phyloP scores from a whole-genome alignment of 2,329 filamentous ascomycete genomes.

The Xylaria sp. region DNA sequence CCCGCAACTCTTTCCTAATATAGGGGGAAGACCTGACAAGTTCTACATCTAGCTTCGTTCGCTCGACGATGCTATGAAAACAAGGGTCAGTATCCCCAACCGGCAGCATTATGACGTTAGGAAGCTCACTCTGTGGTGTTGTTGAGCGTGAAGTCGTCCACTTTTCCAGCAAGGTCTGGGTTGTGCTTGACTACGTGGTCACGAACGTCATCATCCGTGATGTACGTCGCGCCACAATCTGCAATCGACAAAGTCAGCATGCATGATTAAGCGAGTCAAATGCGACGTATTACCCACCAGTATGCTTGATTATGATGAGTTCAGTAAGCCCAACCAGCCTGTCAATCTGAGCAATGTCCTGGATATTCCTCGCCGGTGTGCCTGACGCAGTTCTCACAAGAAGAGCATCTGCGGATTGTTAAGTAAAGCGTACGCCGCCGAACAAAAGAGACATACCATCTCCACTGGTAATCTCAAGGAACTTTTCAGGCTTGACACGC shows the following conservation, averaged over 20 bases:
- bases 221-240: conserved; percentile 27
- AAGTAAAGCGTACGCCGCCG: not conserved
- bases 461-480: conserved; percentile 1
- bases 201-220: conserved; percentile 17
- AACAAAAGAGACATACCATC: not conserved
- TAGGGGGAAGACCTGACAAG: conserved; percentile 20
- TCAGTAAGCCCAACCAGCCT: not conserved
- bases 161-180: conserved; percentile 5
- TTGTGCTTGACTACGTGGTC: conserved; percentile 23
- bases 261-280: not conserved
- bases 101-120: not conserved
- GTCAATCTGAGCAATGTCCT: conserved; percentile 12
- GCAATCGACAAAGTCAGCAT: not conserved
- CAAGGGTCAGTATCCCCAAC: not conserved
- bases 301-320: conserved; percentile 17
- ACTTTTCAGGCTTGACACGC: conserved; percentile 15
- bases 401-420: not conserved
- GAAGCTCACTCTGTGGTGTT: conserved; percentile 17
- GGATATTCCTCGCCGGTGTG: conserved; percentile 5
- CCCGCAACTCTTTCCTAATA: conserved; percentile 22
- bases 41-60: not conserved
- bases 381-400: conserved; percentile 12
- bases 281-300: not conserved
- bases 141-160: conserved; percentile 2
- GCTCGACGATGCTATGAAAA: conserved; percentile 5